These are phyloP conservation scores for Fomitopsis pulvina DNA, from an alignment of 768 basidiomycete genomes.

Conservation along the genomic window DNA sequence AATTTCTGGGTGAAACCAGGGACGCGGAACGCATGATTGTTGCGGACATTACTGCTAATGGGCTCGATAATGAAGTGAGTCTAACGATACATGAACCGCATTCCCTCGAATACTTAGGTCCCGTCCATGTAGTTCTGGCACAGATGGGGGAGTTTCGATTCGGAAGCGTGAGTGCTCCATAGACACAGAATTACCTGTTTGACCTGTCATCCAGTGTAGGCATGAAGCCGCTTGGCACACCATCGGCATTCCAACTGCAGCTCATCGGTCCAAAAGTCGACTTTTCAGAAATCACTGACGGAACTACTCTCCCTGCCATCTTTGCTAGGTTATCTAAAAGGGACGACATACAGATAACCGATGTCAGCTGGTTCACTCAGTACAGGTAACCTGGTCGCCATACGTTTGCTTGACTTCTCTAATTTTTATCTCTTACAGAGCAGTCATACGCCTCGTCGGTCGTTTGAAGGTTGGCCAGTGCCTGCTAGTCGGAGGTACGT, in stretches of 20 bases:
- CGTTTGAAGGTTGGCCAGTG: conserved; percentile 34
- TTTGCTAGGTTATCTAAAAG: not conserved
- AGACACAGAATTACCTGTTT: no score
- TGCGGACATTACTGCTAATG: not conserved
- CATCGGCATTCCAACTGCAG: not conserved
- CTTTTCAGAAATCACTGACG: not conserved
- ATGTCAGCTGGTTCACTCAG: conserved; percentile 26
- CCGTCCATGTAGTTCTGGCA: not conserved
- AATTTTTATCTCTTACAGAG: no score
- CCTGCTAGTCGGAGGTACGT: conserved; percentile 38
- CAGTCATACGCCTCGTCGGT: no score
- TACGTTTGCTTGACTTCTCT: no score
- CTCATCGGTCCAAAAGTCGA: not conserved
- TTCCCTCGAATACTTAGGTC: not conserved
- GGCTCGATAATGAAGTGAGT: not conserved
- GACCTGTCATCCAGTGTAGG: no score
- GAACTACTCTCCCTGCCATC: not conserved
- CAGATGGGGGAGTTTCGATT: not conserved
- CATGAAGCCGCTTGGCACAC: no score
- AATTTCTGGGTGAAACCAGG: conserved; percentile 1
- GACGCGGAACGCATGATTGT: not conserved
- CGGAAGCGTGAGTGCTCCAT: not conserved
- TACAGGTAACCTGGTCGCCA: no score
- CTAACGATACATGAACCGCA: not conserved
- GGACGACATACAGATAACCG: not conserved